phyloP scores from a whole-genome alignment of 148 eudicot genomes.

The Rhododendron vialii region DNA sequence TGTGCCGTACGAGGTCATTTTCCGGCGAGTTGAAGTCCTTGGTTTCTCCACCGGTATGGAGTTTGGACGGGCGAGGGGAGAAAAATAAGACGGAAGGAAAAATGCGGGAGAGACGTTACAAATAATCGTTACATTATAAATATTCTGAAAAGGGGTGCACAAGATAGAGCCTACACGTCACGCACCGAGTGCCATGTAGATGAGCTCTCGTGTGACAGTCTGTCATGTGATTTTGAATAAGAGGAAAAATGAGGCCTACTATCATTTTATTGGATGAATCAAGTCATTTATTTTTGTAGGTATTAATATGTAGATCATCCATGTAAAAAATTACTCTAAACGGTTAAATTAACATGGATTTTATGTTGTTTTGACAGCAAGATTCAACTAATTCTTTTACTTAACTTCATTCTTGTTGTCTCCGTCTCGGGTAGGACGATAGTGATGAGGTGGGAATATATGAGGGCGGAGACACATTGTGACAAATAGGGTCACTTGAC shows the following conservation, averaged over 20 bases:
- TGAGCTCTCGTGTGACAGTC: not conserved
- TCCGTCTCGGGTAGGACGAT: no score
- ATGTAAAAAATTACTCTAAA: not conserved
- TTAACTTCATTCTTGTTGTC: no score
- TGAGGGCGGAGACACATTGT: no score
- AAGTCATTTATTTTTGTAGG: not conserved
- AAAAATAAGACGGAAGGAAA: not conserved
- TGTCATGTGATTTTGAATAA: not conserved
- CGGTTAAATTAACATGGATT: no score
- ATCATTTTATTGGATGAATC: not conserved
- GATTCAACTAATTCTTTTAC: no score
- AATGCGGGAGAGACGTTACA: no score
- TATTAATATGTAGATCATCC: not conserved
- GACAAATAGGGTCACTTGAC: not conserved
- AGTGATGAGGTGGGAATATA: no score
- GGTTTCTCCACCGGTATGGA: not conserved
- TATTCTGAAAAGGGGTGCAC: not conserved
- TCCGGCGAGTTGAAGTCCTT: not conserved
- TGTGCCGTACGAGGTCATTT: constrained; percentile 48
- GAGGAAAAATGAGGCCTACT: not conserved
- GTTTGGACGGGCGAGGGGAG: not conserved
- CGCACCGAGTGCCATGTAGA: not conserved
- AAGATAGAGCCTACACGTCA: not conserved
- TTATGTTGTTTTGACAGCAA: no score
- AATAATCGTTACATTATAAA: no score